Base-by-base conservation (phyloP, 2,329 filamentous ascomycete species). In the Colletotrichum karsti region DNA sequence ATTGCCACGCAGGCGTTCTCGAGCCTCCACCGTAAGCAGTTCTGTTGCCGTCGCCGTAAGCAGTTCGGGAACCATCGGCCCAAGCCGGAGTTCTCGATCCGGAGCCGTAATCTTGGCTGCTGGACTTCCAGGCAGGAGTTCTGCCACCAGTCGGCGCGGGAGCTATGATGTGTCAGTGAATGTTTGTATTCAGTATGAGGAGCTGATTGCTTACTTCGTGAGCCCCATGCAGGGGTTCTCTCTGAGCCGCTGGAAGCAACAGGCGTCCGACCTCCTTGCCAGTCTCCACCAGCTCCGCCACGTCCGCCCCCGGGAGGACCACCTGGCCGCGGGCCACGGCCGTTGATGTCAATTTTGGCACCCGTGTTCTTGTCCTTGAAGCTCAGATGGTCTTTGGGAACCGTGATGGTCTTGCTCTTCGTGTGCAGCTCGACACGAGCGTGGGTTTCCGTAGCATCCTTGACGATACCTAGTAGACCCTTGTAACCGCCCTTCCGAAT, bases 381-480 rank as follows among this genome's bases (percentile, higher is more conserved):
- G 24, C 88, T 89, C n/a, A 99, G 83, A 64, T 92, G 89, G 10
- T 92, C 91, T 77, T 97, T 97, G 20, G 90, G 88, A 37, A 98
- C 89, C 7, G 92, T 94, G 69, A 98, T 90, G 15, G 93, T 92
- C 84, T 98, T 98, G 81, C 91, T 93, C 83, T 97, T 97, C 6
- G 95, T 95, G 77, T 98, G 95, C 41, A 99, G 84, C 81, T 99
- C 96, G 44, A 99, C 92, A 70, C 95, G 92, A 30, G 94, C 95
- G 74, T 92, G 90, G 4, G 89, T 89, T 73, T 97, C 95, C 7
- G 93, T 97, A 1, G 95, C 92, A 77, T 98, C 95, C 77, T 97
- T 98, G 73, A 99, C 95, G 72, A 98, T 97, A 73, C 96, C 96
- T 44, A 98, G 84, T 46, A 98, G 86, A 63, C 95, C 95, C 81